Conservation (phyloP, 2,329 filamentous ascomycete genomes). For the Ophiostoma novo-ulmi region DNA sequence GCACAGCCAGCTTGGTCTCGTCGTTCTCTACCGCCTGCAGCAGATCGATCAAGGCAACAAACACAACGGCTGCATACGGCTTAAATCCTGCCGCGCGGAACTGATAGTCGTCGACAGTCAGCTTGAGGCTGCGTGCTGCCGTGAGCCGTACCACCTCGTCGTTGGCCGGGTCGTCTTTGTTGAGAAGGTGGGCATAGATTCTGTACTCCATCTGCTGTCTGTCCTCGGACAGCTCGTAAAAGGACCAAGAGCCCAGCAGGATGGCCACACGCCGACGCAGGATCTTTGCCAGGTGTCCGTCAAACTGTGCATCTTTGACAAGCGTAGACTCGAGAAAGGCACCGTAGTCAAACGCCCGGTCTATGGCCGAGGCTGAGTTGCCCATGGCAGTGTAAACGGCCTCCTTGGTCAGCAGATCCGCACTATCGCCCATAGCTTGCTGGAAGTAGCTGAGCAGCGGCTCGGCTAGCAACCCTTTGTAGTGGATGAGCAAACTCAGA, state of each 20-base stretch:
- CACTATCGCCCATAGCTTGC: constrained; percentile 60
- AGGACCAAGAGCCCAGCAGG: constrained; percentile 82
- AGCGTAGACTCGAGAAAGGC: constrained; percentile 69
- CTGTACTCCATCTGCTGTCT: constrained; percentile 75
- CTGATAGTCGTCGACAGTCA: constrained; percentile 76
- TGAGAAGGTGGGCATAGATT: constrained; percentile 81
- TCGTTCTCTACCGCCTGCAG: constrained; percentile 73
- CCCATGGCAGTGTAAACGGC: constrained; percentile 93
- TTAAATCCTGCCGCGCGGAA: constrained; percentile 70
- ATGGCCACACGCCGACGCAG: constrained; percentile 84
- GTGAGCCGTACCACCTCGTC: constrained; percentile 90
- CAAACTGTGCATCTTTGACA: constrained; percentile 67
- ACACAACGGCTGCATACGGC: constrained; percentile 68
- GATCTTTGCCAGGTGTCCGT: constrained; percentile 63
- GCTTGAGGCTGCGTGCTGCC: constrained; percentile 76
- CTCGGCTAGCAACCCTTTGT: constrained; percentile 72
- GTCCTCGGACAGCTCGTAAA: constrained; percentile 64
- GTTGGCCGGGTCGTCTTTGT: constrained; percentile 69
- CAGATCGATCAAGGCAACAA: constrained; percentile 69
- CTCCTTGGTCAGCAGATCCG: constrained; percentile 79
- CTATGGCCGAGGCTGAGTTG: constrained; percentile 71
- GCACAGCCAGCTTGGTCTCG: constrained; percentile 83
- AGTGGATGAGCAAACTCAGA: constrained; percentile 82
- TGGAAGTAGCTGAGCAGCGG: constrained; percentile 80
- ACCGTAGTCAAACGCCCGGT: constrained; percentile 76